These are phyloP conservation scores for Aspergillus biplanus DNA, from an alignment of 495 filamentous ascomycete species.

Conservation along the genomic window DNA sequence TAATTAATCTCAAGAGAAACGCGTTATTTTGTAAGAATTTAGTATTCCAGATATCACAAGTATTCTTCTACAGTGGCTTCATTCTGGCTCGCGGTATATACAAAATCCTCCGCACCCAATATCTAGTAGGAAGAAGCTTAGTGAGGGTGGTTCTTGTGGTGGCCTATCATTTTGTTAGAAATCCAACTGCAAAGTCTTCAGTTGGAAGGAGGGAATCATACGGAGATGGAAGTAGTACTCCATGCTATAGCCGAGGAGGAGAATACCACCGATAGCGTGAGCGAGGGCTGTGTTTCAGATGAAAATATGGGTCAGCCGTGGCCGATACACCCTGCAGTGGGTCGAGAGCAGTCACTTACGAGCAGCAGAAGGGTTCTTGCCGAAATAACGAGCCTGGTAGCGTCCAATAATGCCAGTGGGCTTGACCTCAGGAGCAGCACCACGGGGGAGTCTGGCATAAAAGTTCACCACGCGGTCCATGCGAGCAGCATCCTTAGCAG, in stretches of 20 bases:
- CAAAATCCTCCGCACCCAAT: conserved; percentile 38
- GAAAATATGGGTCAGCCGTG: conserved; percentile 5
- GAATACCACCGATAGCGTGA: conserved; percentile 76
- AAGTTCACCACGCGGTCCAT: conserved; percentile 97
- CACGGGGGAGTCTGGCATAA: conserved; percentile 96
- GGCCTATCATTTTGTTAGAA: conserved; percentile 60
- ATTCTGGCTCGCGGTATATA: conserved; percentile 43
- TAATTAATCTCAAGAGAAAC: neutral
- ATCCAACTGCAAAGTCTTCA: neutral
- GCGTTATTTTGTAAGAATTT: conserved; percentile 6
- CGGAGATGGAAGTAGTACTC: conserved; percentile 99
- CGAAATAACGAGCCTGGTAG: conserved; percentile 95
- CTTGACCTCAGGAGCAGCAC: conserved; percentile 78
- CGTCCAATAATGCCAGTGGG: conserved; percentile 76
- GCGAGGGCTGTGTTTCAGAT: conserved; percentile 66
- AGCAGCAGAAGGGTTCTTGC: conserved; percentile 81
- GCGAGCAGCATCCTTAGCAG: conserved; percentile 88
- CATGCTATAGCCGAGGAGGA: conserved; percentile 86
- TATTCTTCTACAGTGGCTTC: conserved; percentile 36
- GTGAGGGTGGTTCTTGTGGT: conserved; percentile 99
- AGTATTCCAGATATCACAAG: conserved; percentile 21
- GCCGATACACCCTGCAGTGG: neutral
- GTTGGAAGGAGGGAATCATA: conserved; percentile 54
- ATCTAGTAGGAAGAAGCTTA: conserved; percentile 52
- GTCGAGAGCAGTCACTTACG: conserved; percentile 64